A percentile compares a stretch with the other conserved stretches of the same genome.
Conservation (phyloP, 768 basidiomycete genomes). For the Psilocybe azurescens region DNA sequence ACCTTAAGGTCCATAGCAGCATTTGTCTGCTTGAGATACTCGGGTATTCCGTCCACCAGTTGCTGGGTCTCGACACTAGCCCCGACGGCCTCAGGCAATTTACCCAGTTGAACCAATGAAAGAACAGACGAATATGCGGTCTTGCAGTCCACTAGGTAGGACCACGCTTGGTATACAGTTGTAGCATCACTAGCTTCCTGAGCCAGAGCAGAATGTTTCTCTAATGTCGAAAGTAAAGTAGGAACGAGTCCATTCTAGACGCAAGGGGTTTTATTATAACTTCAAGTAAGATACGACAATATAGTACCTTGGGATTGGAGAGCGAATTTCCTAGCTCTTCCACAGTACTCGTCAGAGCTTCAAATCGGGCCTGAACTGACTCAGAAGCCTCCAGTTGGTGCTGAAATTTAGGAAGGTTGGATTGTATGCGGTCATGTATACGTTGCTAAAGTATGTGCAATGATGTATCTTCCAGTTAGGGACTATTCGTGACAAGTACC, state of each 20-base stretch:
- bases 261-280: slow-evolving; percentile 12
- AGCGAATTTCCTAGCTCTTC: slow-evolving; percentile 54
- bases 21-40: slow-evolving; percentile 53
- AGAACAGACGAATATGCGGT: slow-evolving; percentile 49
- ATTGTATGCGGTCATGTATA: slow-evolving; percentile 76
- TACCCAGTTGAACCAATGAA: slow-evolving; percentile 55
- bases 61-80: slow-evolving; percentile 45
- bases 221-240: slow-evolving; percentile 56
- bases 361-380: slow-evolving; percentile 66
- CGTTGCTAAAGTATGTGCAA: slow-evolving; percentile 49
- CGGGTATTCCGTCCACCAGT: slow-evolving; percentile 52
- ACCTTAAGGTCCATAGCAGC: slow-evolving; percentile 67
- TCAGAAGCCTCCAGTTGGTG: slow-evolving; percentile 64
- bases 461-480: slow-evolving; percentile 1
- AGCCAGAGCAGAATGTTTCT: slow-evolving; percentile 64
- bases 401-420: slow-evolving; percentile 67
- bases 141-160: slow-evolving; percentile 60
- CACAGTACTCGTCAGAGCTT: slow-evolving; percentile 56
- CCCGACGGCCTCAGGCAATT: slow-evolving; percentile 67
- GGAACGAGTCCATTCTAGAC: slow-evolving; percentile 73
- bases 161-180: slow-evolving; percentile 53
- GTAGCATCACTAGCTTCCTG: slow-evolving; percentile 66
- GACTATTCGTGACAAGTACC: neutral
- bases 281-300: neutral
- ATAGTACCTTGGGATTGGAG: slow-evolving; percentile 62